Percentiles rank a stretch among this genome's conserved stretches.
Conservation (phyloP, 1,139 yeast genomes). For the Blastobotrys persicus region DNA sequence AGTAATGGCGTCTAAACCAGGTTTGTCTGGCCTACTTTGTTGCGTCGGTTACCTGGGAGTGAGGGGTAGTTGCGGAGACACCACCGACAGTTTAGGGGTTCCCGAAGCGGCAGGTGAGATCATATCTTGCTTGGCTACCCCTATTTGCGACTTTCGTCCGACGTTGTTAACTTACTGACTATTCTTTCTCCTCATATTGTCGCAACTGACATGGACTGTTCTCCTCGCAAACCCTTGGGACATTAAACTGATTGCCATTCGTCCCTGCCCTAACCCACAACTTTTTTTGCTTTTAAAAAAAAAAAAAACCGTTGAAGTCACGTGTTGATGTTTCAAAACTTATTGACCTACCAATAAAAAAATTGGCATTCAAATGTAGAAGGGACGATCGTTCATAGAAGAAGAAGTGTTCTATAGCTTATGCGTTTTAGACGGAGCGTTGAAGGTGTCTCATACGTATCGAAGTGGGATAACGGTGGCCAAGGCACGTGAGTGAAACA, state of each 20-base stretch:
- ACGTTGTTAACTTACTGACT: no score
- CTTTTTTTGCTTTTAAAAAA: background rate
- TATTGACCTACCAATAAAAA: background rate
- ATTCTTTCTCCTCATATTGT: no score
- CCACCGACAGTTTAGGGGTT: background rate
- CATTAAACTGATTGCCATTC: background rate
- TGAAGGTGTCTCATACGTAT: background rate
- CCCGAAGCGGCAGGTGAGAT: background rate
- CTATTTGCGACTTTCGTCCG: background rate
- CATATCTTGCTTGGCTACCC: background rate
- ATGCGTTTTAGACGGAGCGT: background rate
- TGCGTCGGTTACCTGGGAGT: no score
- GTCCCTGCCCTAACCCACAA: background rate
- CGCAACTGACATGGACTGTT: no score
- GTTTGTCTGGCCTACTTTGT: no score
- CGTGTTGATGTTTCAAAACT: background rate
- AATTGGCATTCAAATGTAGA: background rate
- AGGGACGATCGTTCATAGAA: background rate
- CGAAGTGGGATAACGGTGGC: no score
- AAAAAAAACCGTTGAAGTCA: background rate
- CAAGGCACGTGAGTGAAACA: background rate
- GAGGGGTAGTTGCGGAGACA: background rate
- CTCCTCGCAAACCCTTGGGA: no score
- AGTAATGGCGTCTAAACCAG: no score
- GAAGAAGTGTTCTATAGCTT: background rate